These are phyloP conservation scores for Neurospora terricola DNA, from an alignment of 495 filamentous ascomycete genomes.

Conservation along the genomic window DNA sequence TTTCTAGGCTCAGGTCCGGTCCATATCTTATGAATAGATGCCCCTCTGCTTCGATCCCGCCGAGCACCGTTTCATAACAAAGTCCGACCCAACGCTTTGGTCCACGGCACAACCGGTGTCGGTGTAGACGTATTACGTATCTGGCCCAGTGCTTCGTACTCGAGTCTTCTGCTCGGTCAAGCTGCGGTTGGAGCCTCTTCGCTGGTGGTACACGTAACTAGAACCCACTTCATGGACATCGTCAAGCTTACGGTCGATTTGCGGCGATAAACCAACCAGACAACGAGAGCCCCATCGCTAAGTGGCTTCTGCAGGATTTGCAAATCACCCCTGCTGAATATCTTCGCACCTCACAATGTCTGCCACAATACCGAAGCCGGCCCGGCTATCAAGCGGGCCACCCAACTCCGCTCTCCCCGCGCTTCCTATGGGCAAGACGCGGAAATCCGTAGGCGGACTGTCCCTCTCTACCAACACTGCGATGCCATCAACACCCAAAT, in stretches of 20 bases:
- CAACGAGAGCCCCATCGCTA: neutral
- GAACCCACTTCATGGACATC: conserved; percentile 8
- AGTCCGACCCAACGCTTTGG: neutral
- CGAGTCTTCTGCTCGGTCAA: neutral
- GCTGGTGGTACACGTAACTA: neutral
- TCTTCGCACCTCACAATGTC: conserved; percentile 34
- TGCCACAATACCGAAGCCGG: conserved; percentile 54
- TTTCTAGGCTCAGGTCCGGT: neutral
- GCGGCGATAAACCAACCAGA: neutral
- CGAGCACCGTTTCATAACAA: neutral
- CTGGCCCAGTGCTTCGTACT: neutral
- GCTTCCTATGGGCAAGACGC: conserved; percentile 59
- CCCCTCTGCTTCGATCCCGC: neutral
- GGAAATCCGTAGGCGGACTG: conserved; percentile 47
- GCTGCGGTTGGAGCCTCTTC: neutral
- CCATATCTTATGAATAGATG: neutral
- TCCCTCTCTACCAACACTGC: conserved; percentile 37
- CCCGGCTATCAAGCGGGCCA: conserved; percentile 51
- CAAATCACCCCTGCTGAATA: neutral
- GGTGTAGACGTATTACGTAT: neutral
- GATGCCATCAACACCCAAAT: conserved; percentile 42
- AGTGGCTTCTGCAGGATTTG: neutral
- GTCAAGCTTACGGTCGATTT: neutral
- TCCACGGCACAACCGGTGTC: neutral
- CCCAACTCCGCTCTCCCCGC: conserved; percentile 58